Base-by-base conservation (phyloP, 257 asterid genomes). In the Plectranthus barbatus region DNA sequence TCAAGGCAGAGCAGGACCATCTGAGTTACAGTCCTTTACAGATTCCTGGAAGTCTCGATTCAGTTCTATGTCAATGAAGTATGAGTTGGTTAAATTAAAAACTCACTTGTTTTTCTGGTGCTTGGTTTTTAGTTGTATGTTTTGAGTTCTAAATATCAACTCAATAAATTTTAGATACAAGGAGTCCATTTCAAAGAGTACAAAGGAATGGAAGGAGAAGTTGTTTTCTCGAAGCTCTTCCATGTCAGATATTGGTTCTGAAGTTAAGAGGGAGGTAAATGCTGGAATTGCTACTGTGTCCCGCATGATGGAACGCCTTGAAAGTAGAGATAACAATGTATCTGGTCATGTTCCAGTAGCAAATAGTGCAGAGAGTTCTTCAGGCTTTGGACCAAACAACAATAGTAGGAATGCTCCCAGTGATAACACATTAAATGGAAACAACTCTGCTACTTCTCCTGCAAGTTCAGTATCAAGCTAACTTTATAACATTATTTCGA, bases 271-370 rank as follows among this genome's bases (percentile, higher is more conserved):
- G 74, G 95, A 85, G 81, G 81, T 83, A 49, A 85, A 79, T 76
- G 87, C 86, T 47, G 98, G 95, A 57, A 81, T 86, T 54, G 92
- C 96, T 42, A 77, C 91, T 62, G 90, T 91, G 14, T 80, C 98
- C 48, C 85, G 87, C 72, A 80, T 91, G 91, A 88, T 88, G 95
- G 97, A 86, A 65, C 91, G 77, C 73, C 95, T 91, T 57, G 95
- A 86, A 67, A 72, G 85, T 51, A 77, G 81, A 76, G 95, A 84
- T 57, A 71, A 63, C 61, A 67, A 69, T 69, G 71, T 68, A 62
- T 40, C 67, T 52, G 73, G 57, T 24, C 62, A 52, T 42, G 78
- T 49, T 56, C 46, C 74, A 0, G 48, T 44, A 39, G 34, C 72
- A 53, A 74, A 59, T 64, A 69, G 64, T 39, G 51, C 70, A 15